Evolutionary conservation across 1,284 basidiomycete genomes (phyloP).

Genomic region (Stygiomarasmius scandens): DNA sequence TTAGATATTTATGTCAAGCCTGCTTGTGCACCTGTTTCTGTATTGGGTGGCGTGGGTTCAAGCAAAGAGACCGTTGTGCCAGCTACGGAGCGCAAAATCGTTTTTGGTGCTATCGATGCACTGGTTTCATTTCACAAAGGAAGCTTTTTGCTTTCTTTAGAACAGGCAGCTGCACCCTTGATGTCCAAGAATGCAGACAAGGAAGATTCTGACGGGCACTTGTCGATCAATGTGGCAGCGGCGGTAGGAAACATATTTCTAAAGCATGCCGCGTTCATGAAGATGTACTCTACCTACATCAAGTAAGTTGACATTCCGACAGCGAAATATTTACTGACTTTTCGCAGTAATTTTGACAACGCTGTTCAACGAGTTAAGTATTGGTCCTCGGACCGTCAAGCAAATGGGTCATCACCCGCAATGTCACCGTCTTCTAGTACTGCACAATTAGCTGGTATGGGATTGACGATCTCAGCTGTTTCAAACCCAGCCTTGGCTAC

Average conservation of each 20-base stretch:
- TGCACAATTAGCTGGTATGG: conserved; percentile 64
- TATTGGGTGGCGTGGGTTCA: conserved; percentile 69
- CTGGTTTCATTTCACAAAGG: conserved; percentile 91
- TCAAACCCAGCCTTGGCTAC: conserved; percentile 47
- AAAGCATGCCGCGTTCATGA: conserved; percentile 94
- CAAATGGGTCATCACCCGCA: conserved; percentile 41
- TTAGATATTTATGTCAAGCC: conserved; percentile 95
- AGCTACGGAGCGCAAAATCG: conserved; percentile 84
- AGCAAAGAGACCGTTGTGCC: conserved; percentile 87
- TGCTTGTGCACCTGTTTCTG: conserved; percentile 70
- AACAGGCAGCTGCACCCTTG: conserved; percentile 71
- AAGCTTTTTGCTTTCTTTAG: conserved; percentile 89
- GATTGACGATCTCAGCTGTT: conserved; percentile 60
- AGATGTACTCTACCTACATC: conserved; percentile 96
- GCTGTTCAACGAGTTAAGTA: conserved; percentile 83
- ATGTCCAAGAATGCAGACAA: conserved; percentile 51
- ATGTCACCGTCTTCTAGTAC: conserved; percentile 64
- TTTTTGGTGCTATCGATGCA: conserved; percentile 91
- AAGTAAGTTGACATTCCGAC: conserved; percentile 61
- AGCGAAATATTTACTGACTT: conserved; percentile 14
- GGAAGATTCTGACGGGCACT: conserved; percentile 70
- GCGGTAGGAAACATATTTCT: conserved; percentile 89
- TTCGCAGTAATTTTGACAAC: conserved; percentile 84
- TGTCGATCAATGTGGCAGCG: conserved; percentile 78
- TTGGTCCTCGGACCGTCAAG: conserved; percentile 70